Evolutionary conservation across 768 basidiomycete genomes (phyloP).

Genomic region (Pleurotus tuoliensis): DNA sequence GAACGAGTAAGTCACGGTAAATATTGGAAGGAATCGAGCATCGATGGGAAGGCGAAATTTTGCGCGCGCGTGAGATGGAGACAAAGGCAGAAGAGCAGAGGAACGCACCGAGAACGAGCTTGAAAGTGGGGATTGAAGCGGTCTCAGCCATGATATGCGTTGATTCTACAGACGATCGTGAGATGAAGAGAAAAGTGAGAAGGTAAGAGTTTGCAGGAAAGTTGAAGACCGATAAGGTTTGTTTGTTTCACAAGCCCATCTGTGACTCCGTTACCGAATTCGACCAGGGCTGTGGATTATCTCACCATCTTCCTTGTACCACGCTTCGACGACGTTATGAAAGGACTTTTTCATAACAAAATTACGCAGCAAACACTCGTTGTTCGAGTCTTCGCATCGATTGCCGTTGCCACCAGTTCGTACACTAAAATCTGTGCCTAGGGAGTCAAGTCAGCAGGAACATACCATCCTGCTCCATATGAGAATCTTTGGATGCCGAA

Average conservation of each 20-base stretch:
- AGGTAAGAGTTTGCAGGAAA: not conserved
- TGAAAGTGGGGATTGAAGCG: constrained; percentile 79
- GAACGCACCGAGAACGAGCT: constrained; percentile 92
- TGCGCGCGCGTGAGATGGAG: constrained; percentile 23
- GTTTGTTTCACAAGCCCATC: constrained; percentile 5
- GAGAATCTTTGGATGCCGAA: too few species aligned
- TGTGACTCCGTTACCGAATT: not conserved
- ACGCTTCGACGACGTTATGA: too few species aligned
- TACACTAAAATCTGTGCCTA: too few species aligned
- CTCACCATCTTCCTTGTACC: too few species aligned
- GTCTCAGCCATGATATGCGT: constrained; percentile 35
- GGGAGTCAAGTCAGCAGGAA: too few species aligned
- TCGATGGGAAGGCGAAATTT: constrained; percentile 46
- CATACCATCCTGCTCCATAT: too few species aligned
- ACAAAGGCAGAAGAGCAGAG: constrained; percentile 15
- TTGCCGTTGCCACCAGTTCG: too few species aligned
- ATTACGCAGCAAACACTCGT: too few species aligned
- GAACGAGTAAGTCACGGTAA: constrained; percentile 14
- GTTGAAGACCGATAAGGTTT: constrained; percentile 1
- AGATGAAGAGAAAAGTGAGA: not conserved
- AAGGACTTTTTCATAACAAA: too few species aligned
- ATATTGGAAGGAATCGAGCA: constrained; percentile 30
- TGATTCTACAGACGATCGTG: not conserved
- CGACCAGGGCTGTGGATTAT: not conserved
- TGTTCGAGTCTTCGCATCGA: too few species aligned